phyloP scores from a whole-genome alignment of 2,329 filamentous ascomycete genomes.

The Ophiostoma ulmi region DNA sequence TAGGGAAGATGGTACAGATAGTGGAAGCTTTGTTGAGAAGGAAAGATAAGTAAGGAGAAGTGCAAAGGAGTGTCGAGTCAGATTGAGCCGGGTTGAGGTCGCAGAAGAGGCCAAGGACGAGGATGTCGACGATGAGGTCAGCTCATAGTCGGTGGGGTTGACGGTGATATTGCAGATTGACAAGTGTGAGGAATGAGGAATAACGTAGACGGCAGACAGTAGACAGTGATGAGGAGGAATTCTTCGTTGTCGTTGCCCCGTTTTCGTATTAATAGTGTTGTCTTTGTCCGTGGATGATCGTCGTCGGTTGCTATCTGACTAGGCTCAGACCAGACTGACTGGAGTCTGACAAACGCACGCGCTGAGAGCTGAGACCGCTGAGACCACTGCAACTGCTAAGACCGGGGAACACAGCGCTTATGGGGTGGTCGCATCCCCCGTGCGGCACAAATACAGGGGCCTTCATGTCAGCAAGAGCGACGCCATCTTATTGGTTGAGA shows the following conservation, averaged over 20 bases:
- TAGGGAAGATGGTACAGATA: background rate
- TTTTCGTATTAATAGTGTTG: background rate
- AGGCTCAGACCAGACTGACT: too few species aligned
- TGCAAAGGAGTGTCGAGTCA: background rate
- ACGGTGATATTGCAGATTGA: background rate
- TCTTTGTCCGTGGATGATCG: constrained; percentile 7
- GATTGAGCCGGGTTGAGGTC: background rate
- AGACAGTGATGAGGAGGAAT: background rate
- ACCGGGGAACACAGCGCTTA: background rate
- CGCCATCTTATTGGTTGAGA: background rate
- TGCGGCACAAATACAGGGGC: background rate
- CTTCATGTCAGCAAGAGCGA: background rate
- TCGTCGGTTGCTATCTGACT: constrained; percentile 6
- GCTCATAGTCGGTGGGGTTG: background rate
- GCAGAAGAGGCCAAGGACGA: background rate
- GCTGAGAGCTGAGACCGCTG: background rate
- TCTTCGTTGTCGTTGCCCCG: constrained; percentile 4
- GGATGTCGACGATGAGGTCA: background rate
- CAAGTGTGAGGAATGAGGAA: background rate
- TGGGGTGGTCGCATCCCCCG: constrained; percentile 4
- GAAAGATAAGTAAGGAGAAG: background rate
- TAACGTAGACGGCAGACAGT: background rate
- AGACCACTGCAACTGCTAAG: too few species aligned
- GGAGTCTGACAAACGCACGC: background rate
- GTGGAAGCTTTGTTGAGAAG: background rate